Evolutionary conservation across 768 basidiomycete species (phyloP).

Genomic region (Mycena crocata): DNA sequence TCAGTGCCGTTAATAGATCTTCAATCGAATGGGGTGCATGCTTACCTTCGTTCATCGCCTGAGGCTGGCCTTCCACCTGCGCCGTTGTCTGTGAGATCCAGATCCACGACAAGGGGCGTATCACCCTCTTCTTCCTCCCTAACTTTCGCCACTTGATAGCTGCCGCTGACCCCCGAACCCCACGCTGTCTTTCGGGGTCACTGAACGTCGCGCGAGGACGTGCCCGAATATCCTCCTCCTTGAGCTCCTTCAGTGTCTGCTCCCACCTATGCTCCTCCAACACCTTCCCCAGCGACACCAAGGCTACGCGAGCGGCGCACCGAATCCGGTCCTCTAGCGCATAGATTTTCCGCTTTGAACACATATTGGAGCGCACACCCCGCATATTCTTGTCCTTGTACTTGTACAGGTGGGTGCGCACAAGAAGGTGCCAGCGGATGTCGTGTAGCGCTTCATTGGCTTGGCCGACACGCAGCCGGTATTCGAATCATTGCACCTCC

Average conservation of each 20-base stretch:
- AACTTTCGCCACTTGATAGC: background rate
- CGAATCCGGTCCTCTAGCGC: constrained; percentile 31
- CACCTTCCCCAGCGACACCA: constrained; percentile 10
- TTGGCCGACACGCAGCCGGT: constrained; percentile 30
- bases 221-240: background rate
- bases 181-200: background rate
- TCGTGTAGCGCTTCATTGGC: too few species aligned
- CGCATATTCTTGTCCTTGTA: too few species aligned
- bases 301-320: constrained; percentile 28
- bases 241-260: constrained; percentile 17
- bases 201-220: background rate
- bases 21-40: too few species aligned
- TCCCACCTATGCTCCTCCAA: constrained; percentile 26
- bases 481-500: constrained; percentile 35
- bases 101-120: background rate
- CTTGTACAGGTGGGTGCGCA: too few species aligned
- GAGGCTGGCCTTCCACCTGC: background rate
- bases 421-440: too few species aligned
- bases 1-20: background rate
- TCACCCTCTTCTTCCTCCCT: background rate
- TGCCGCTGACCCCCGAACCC: background rate
- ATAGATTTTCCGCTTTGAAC: constrained; percentile 31
- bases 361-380: constrained; percentile 37
- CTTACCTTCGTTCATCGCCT: background rate
- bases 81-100: background rate